Conservation (phyloP, 2,329 filamentous ascomycete genomes). For the Alternaria gaisen region DNA sequence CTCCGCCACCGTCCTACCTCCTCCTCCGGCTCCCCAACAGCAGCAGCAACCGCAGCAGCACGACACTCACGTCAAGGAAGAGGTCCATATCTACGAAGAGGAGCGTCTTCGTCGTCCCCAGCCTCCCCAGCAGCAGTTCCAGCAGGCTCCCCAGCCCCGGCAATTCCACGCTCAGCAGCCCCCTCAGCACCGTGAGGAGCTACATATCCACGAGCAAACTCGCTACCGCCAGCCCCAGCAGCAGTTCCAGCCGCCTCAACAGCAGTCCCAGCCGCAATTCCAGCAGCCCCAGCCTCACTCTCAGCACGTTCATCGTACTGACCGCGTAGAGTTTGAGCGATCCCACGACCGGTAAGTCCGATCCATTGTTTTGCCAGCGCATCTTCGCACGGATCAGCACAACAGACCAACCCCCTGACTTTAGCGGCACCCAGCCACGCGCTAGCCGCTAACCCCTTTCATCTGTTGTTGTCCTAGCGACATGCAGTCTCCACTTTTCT, state of each 20-base stretch:
- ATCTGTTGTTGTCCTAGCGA: constrained; percentile 53
- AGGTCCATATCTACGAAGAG: constrained; percentile 84
- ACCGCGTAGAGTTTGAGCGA: constrained; percentile 39
- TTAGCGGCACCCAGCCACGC: constrained; percentile 46
- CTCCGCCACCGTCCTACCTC: constrained; percentile 58
- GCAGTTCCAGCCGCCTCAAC: constrained; percentile 3
- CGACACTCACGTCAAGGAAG: constrained; percentile 75
- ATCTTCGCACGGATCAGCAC: constrained; percentile 41
- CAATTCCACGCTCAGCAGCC: constrained; percentile 12
- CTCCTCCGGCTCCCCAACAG: constrained; percentile 9
- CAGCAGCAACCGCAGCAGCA: constrained; percentile 7
- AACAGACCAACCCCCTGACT: constrained; percentile 46
- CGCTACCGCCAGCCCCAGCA: constrained; percentile 15
- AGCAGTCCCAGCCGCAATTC: constrained; percentile 6
- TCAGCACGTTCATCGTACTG: constrained; percentile 23
- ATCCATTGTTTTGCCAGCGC: constrained; percentile 41
- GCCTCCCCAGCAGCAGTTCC: constrained; percentile 15
- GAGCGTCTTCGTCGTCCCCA: constrained; percentile 79
- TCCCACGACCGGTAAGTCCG: constrained; percentile 44
- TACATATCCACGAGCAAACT: constrained; percentile 18
- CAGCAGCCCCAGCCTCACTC: constrained; percentile 15
- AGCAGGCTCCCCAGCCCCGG: constrained; percentile 10
- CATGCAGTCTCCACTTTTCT: constrained; percentile 50
- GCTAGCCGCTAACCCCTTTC: constrained; percentile 44
- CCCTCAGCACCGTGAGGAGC: constrained; percentile 36